phyloP scores from a whole-genome alignment of 75 land plant species.

The Selaginella moellendorffii region DNA sequence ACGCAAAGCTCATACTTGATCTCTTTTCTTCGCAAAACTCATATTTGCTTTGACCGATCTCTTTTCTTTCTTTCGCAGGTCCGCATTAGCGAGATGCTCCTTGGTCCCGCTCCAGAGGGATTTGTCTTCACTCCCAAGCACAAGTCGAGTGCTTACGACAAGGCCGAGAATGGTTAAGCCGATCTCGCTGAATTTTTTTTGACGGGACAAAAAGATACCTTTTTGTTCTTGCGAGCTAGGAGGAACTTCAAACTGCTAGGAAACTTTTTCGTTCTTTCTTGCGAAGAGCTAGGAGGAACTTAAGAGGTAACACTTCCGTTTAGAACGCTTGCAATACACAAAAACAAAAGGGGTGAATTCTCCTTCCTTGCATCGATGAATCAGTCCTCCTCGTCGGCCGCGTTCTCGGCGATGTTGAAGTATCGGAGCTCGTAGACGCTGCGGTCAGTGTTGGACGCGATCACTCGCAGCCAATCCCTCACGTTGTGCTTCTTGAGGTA shows the following conservation, averaged over 20 bases:
- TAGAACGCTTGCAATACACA: too few relatives aligned
- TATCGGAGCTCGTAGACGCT: constrained; percentile 29
- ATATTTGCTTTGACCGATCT: neutral
- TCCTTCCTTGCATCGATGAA: too few relatives aligned
- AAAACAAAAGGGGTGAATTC: too few relatives aligned
- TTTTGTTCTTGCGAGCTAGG: too few relatives aligned
- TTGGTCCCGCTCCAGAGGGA: constrained; percentile 79
- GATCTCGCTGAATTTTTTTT: neutral
- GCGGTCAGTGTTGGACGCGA: constrained; percentile 32
- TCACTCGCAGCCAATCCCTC: constrained; percentile 42
- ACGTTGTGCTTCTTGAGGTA: constrained; percentile 57
- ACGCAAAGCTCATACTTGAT: constrained; percentile 2
- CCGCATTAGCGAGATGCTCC: constrained; percentile 78
- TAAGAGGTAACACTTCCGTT: too few relatives aligned
- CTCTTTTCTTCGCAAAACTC: neutral
- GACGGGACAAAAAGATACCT: too few relatives aligned
- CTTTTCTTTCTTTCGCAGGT: too few relatives aligned
- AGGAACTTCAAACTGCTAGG: too few relatives aligned
- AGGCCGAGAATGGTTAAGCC: constrained; percentile 80
- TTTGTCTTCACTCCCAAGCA: constrained; percentile 92
- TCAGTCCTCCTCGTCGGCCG: constrained; percentile 40
- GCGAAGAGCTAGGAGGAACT: too few relatives aligned
- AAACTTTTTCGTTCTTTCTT: too few relatives aligned
- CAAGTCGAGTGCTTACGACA: constrained; percentile 96
- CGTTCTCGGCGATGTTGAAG: constrained; percentile 39